Base-by-base conservation (phyloP, 2,329 filamentous ascomycete species). In the Sordariomycetes sp. region DNA sequence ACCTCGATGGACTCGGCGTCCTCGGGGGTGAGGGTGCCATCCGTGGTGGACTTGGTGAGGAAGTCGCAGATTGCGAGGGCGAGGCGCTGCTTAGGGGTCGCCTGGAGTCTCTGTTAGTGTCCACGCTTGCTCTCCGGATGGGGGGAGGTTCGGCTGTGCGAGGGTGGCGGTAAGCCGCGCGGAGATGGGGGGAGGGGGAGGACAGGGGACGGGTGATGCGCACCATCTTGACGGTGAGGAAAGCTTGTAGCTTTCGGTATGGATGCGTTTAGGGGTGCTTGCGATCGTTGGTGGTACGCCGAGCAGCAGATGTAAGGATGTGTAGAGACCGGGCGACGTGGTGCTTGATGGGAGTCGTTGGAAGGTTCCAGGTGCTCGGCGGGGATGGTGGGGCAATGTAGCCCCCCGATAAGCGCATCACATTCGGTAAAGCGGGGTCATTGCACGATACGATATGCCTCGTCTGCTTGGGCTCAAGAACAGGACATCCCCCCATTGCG, bases 21-120 rank as follows among this genome's bases (percentile, higher is more conserved):
- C 65, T 97, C 94, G 65, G 86, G 76, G 57, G 86, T 80, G 59
- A 99, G 81, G 52, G 90, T 95, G 66, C 94, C 94, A 70, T 99
- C 94, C 61, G 84, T 86, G 64, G 90, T 76, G 52, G 90, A 95
- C 59, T 82, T 85, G 65, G 81, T 81, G 60, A 99, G 86, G 77
- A 96, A 99, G 75, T 97, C 90, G 77, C 95, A 90, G 72, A 99
- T 92, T 65, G 94, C 90, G 69, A 99, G 89, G 71, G 94, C 94
- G 62, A 99, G 87, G 75, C 91, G 90, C 82, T 99, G 82, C 71
- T 82, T 81, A 59, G 79, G 75, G 56, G 76, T 74, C 51, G 76
- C 72, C 51, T 56, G 34, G 8, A 17, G 22, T 15, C 22, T 22
- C n/a, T 45, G 39, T 45, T n/a, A 45, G 39, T 45, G 2, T 45